phyloP scores from a whole-genome alignment of 352 stramenopile genomes.

The Phytophthora europaea region DNA sequence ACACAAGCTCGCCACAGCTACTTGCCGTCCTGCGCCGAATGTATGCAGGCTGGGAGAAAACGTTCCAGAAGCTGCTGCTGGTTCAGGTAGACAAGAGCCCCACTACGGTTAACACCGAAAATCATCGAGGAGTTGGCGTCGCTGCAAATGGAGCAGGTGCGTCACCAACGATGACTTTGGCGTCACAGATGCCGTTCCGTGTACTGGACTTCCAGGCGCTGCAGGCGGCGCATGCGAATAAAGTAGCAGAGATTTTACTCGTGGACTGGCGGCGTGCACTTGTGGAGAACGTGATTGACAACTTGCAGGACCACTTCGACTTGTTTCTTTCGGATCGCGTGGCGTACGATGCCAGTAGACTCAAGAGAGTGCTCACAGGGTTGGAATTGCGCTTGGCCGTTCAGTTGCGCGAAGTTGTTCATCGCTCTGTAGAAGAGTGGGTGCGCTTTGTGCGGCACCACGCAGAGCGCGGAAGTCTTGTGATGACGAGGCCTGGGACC shows the following conservation, averaged over 20 bases:
- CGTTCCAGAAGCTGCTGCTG: conserved; percentile 79
- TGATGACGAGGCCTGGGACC: background rate
- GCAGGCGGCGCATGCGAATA: conserved; percentile 82
- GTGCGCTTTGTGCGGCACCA: conserved; percentile 59
- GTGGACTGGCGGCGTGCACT: conserved; percentile 92
- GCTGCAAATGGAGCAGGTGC: conserved; percentile 4
- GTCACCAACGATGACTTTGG: conserved; percentile 32
- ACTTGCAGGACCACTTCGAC: conserved; percentile 94
- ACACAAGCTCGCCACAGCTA: conserved; percentile 69
- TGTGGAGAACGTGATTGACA: conserved; percentile 94
- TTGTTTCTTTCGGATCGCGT: conserved; percentile 91
- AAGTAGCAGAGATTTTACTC: conserved; percentile 76
- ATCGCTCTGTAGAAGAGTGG: conserved; percentile 46
- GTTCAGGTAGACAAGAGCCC: conserved; percentile 63
- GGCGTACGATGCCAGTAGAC: conserved; percentile 59
- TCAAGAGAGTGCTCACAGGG: conserved; percentile 86
- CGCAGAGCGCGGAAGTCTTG: conserved; percentile 9
- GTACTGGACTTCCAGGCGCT: conserved; percentile 88
- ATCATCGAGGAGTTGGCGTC: conserved; percentile 3
- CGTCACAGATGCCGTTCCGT: conserved; percentile 82
- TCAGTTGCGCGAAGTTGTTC: conserved; percentile 68
- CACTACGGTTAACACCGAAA: conserved; percentile 1
- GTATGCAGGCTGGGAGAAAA: conserved; percentile 92
- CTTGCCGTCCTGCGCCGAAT: conserved; percentile 88
- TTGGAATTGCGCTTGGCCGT: conserved; percentile 89